phyloP scores from a whole-genome alignment of 1,284 basidiomycete species.

The Bjerkandera adusta region DNA sequence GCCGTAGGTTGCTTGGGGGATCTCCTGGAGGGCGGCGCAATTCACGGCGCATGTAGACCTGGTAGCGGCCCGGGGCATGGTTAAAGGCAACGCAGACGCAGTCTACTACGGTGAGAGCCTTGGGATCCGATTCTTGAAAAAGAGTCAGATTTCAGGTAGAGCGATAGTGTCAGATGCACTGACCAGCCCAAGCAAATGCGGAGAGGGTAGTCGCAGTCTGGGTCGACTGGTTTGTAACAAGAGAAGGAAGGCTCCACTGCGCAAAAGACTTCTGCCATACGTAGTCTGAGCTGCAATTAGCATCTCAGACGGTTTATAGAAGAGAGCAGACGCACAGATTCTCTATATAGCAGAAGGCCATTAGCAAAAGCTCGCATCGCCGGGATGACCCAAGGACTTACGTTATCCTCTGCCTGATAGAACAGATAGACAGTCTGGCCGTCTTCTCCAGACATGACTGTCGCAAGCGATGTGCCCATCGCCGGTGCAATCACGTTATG shows the following conservation, averaged over 20 bases:
- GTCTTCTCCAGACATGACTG: neutral
- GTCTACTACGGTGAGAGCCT: neutral
- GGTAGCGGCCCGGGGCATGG: neutral
- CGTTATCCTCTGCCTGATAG: constrained; percentile 3
- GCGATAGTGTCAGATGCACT: neutral
- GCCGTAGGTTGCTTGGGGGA: neutral
- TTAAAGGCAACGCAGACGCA: constrained; percentile 2
- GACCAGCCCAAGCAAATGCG: constrained; percentile 4
- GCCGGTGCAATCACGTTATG: neutral
- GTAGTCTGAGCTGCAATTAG: constrained; percentile 1
- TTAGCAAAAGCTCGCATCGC: neutral
- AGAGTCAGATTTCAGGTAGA: neutral
- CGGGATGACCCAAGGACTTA: neutral
- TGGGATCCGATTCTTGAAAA: neutral
- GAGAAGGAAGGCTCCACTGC: neutral
- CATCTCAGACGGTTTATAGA: neutral
- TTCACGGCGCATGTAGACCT: neutral
- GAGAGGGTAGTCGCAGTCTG: neutral
- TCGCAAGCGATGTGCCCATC: constrained; percentile 6
- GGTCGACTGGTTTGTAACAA: neutral
- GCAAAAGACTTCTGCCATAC: neutral
- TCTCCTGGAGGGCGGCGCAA: neutral
- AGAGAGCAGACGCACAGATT: neutral
- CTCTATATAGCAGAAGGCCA: neutral
- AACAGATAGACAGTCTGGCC: neutral